Evolutionary conservation across 768 basidiomycete genomes (phyloP), one percentile per base, ranked within the genome.

Genomic region (Mycena indigotica): DNA sequence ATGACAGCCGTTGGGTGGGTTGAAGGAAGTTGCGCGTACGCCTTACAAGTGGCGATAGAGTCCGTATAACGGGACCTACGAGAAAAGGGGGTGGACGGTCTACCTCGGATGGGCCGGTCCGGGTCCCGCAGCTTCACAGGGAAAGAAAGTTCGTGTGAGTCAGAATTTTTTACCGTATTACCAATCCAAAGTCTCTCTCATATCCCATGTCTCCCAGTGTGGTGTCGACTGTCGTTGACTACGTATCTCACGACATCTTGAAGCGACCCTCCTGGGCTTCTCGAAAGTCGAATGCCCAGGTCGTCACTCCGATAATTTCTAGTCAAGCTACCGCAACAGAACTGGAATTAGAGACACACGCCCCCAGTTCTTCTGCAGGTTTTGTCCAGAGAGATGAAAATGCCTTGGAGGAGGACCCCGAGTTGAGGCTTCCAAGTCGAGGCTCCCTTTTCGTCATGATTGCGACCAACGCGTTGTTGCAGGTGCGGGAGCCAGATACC

Each of bases 401-500:
- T 0, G 21, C 50, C 13, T 23, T 23, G 12, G 35, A 16, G 13
- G 45, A 56, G 17, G 63, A 72, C 49, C 65, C 67, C 16, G 77
- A 84, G 51, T 66, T 79, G 56, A 79, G 76, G 62, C 71, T 83
- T n/a, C 83, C 81, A 0, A 77, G 73, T 58, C 70, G 61, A 52
- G 46, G 72, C 23, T 82, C 80, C 2, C 61, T 84, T 51, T 67
- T 65, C 50, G 75, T 80, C 38, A 70, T 83, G 25, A 61, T 84
- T 2, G 29, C 67, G 26, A 72, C 76, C 38, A 82, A 80, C 62
- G 69, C 72, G 0, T 55, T 82, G 30, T 62, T 82, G 17, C 82
- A 83, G 73, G 83, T 83, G 52, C 5, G 71, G 52, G 1, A 10
- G 21, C 5, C n/a, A 1, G 23, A 15, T 30, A 12, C 32, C 38